Evolutionary conservation across 768 basidiomycete genomes (phyloP), one percentile per base, ranked within the genome.

Genomic region (Boletus rubescentipes): DNA sequence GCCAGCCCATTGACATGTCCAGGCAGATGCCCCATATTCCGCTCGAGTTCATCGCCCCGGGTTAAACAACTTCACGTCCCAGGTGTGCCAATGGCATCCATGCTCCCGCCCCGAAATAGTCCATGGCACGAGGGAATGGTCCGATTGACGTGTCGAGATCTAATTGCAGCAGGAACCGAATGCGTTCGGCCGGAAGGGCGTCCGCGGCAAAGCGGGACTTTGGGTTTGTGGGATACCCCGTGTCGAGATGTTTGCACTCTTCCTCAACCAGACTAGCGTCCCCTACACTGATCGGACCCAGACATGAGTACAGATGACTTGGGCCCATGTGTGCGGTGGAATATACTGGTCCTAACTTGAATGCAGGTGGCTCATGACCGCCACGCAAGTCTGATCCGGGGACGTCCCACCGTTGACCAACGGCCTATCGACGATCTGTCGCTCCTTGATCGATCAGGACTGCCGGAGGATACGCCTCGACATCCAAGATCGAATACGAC

Each of bases 401-500:
- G 67, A 61, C 3, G 76, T 26, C 0, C 79, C 79, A 20, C 82
- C 82, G 51, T 75, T 76, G n/a, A 51, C 62, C 34, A 83, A 70
- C 7, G 80, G 79, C 35, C 80, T 76, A 5, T 66, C 64, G 9
- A 78, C 77, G 48, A 74, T 72, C 56, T 77, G n/a, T n/a, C n/a
- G n/a, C n/a, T 21, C 30, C 72, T 59, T 32, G 64, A 57, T 9
- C 49, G 3, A 51, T 59, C 73, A 4, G 65, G 36, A 70, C 57
- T 0, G 42, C 60, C 0, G 76, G 75, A 0, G 77, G 72, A 46
- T 69, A 74, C 6, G 68, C 74, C 21, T 74, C 67, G 61, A 69
- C 67, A 55, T 83, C 77, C 83, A 31, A 84, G 73, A 55, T 86
- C 84, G 58, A 84, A 83, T 4, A 82, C 44, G 38, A 80, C 60